Conservation (phyloP, 148 eudicot genomes). For the Mesembryanthemum crystallinum region DNA sequence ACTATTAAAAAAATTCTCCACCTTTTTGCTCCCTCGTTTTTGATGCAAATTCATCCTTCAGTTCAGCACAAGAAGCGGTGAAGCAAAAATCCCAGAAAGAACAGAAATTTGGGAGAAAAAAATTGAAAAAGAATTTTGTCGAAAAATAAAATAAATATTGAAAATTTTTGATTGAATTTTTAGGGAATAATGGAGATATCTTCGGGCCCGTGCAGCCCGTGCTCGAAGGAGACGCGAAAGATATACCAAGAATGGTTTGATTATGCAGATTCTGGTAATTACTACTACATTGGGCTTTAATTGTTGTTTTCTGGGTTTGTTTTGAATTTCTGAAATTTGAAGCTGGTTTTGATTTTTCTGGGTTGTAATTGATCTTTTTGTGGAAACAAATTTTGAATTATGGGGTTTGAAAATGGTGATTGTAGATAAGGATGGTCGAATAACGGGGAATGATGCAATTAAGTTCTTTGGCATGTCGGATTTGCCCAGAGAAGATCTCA, state of each 20-base stretch:
- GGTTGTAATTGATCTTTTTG: background rate
- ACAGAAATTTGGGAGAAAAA: background rate
- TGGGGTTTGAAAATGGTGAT: background rate
- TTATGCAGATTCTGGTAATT: constrained; percentile 62
- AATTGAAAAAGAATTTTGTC: background rate
- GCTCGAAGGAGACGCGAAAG: constrained; percentile 56
- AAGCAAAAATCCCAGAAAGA: background rate
- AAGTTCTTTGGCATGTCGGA: constrained; percentile 65
- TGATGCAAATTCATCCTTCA: background rate
- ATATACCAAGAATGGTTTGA: constrained; percentile 63
- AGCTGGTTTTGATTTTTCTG: background rate
- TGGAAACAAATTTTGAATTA: background rate
- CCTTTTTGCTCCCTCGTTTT: background rate
- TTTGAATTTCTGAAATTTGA: constrained; percentile 11
- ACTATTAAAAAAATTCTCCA: background rate
- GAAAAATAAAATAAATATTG: background rate
- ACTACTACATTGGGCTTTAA: background rate
- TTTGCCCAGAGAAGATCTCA: constrained; percentile 62
- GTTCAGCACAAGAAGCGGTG: background rate
- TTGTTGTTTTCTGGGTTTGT: background rate
- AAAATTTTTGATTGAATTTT: background rate
- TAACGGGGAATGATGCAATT: constrained; percentile 68
- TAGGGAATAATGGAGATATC: constrained; percentile 45
- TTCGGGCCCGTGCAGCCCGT: constrained; percentile 44
- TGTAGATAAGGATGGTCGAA: constrained; percentile 68